Evolutionary conservation across 2,329 filamentous ascomycete genomes (phyloP), one percentile per base, ranked within the genome.

Genomic region (Trichocomaceae sp.): DNA sequence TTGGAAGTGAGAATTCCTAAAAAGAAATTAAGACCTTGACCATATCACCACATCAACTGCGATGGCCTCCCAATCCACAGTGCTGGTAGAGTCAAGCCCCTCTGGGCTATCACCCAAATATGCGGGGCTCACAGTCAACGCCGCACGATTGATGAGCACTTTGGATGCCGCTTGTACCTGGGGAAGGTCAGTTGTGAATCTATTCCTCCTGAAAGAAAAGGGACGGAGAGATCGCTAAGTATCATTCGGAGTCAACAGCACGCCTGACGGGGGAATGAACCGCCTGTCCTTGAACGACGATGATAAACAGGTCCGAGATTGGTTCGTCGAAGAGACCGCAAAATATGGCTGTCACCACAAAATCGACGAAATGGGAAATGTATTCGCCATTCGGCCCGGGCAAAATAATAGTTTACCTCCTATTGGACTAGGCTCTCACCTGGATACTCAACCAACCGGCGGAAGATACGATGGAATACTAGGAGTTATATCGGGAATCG

Each of bases 401-500:
- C 19, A 55, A 15, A 50, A 51, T 20, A 54, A 57, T 23, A 15
- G 39, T 8, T 17, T 56, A 10, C 33, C 57, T 26, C 47, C 47
- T n/a, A 59, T 55, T 17, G 58, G 54, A 10, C 47, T 59, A 13
- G 58, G 58, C 3, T 55, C 49, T n/a, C 58, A 60, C 26, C 29
- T 60, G 19, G 58, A 60, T 23, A 60, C 58, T 22, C 58, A 60
- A 45, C 58, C 58, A 23, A 56, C 45, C 1, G 59, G 59, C n/a
- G 65, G 68, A 17, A 58, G 67, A 50, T 72, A 71, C 54, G 69
- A 74, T 63, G 88, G 88, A 0, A 89, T 92, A 26, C 70, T 93
- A 0, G 88, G 88, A 7, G 79, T 93, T 3, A 77, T 82, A 17
- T 82, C 87, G 0, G 88, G 84, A 0, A 75, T 93, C 0, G 88